Base-by-base conservation (phyloP, 768 basidiomycete genomes). In the Pisolithus orientalis region DNA sequence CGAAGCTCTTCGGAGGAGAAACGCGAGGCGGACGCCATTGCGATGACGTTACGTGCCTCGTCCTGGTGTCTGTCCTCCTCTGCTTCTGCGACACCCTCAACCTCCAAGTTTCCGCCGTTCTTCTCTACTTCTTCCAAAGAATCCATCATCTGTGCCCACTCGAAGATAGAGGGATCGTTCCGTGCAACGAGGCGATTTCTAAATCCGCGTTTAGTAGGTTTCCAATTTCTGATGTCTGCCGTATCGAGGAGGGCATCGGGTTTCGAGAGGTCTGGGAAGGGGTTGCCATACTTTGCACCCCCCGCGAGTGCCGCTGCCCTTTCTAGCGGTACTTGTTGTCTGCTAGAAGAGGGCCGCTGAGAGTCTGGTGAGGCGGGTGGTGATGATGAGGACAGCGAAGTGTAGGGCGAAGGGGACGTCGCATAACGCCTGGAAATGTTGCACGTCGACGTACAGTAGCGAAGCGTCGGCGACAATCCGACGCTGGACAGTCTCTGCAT, bases 131-230 rank as follows among this genome's bases (percentile, higher is more conserved):
- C 38, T 40, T 50, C 54, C 56, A 62, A 54, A 46, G 61, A 62
- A 42, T 72, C 62, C 27, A 31, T 40, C 39, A 40, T 52, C 66
- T 16, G 57, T 50, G 50, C 47, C 50, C 51, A 51, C 45, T 55
- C 68, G 70, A 87, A 83, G 54, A 87, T 78, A 52, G 85, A 83
- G n/a, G 78, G 72, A 70, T 87, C 80, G 62, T 88, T 89, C 49
- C 85, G 84, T 47, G 86, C 64, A 55, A 82, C 72, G 66, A 89
- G 79, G 29, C 78, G 77, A 65, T 83, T 84, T 56, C 77, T 72
- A 67, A 74, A 83, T 1, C 65, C 73, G n/a, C 73, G 69, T 52
- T 73, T 63, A 24, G 73, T 72, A 1, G 85, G 79, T 16, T 79
- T 77, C 58, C 85, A 72, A 21, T 77, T 78, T 38, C 71, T 58